Evolutionary conservation across 2,329 filamentous ascomycete species (phyloP), one percentile per base, ranked within the genome.

Genomic region (Colletotrichum liriopes): DNA sequence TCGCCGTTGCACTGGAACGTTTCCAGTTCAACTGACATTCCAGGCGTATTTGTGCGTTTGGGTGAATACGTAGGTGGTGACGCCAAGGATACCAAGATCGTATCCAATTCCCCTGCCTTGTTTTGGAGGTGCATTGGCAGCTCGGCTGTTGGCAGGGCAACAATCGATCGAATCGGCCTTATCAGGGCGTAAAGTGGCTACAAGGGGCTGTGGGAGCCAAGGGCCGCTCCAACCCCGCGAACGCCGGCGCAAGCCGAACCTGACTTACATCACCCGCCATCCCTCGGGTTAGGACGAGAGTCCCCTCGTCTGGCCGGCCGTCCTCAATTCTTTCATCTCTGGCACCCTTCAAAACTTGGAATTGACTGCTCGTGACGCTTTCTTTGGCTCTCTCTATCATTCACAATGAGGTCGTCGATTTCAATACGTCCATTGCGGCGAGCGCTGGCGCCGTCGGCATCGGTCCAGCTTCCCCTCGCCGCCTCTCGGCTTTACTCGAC

Each of bases 401-500:
- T 41, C 26, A 67, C 59, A 47, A 76, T 65, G 73, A 76, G 65
- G 63, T 56, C 56, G 32, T 65, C 67, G 7, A 32, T 67, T 41
- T 55, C 72, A 51, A 45, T 69, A 59, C 65, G 73, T 52, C 59
- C 74, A 23, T 55, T 69, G 8, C 70, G 65, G 62, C 67, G 62
- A 62, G 72, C 72, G 61, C 64, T 73, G 60, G 55, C 69, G 54
- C 56, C 71, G 49, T 71, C 65, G 26, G 61, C 71, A 32, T 71
- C 51, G 35, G 52, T 39, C 39, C 66, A 56, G 47, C 62, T 73
- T 35, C 73, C 63, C 45, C 20, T 72, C 26, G 26, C 72, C 23
- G 41, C 73, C 60, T 65, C 71, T 61, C 75, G 75, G 69, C 68
- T 71, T n/a, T 90, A 90, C 79, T 91, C 89, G 67, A 87, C 88